phyloP scores from a whole-genome alignment of 2,329 filamentous ascomycete genomes.

The Colletotrichum destructivum region DNA sequence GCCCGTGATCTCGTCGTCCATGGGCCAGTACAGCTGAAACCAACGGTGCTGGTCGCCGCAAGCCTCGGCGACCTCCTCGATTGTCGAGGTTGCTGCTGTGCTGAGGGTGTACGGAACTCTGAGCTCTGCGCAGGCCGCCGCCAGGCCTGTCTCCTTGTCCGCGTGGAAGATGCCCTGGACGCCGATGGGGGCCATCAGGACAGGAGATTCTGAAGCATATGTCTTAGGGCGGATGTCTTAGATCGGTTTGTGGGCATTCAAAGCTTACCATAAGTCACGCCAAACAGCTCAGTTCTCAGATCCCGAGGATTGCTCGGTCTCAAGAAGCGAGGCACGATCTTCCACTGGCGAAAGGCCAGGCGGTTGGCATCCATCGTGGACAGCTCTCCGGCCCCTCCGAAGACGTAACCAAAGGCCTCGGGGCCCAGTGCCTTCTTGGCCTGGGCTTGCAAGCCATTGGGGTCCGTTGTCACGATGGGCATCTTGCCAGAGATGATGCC shows the following conservation, averaged over 20 bases:
- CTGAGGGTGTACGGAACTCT: slow-evolving; percentile 77
- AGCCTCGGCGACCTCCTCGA: slow-evolving; percentile 76
- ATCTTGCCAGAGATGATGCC: slow-evolving; percentile 64
- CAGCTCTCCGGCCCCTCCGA: slow-evolving; percentile 74
- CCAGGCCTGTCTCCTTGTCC: slow-evolving; percentile 75
- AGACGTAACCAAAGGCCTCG: slow-evolving; percentile 71
- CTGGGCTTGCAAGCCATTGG: slow-evolving; percentile 69
- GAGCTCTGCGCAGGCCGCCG: slow-evolving; percentile 72
- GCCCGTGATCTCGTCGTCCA: slow-evolving; percentile 74
- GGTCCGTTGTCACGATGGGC: slow-evolving; percentile 71
- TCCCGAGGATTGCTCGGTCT: slow-evolving; percentile 60
- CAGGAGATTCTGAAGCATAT: slow-evolving; percentile 57
- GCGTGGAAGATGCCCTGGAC: slow-evolving; percentile 78
- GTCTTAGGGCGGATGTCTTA: slow-evolving; percentile 7
- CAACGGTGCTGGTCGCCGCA: slow-evolving; percentile 73
- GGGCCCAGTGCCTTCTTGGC: slow-evolving; percentile 64
- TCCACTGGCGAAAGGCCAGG: slow-evolving; percentile 68
- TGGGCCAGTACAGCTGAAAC: slow-evolving; percentile 85
- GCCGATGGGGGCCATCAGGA: slow-evolving; percentile 78
- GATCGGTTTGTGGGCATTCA: not conserved
- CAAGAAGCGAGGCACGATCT: slow-evolving; percentile 68
- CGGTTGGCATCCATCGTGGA: slow-evolving; percentile 74
- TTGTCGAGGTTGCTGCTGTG: slow-evolving; percentile 74
- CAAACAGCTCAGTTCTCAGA: slow-evolving; percentile 68
- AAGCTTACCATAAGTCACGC: slow-evolving; percentile 59